Evolutionary conservation across 176 grass and related monocot genomes (phyloP).

Genomic region (Metroxylon sagu): DNA sequence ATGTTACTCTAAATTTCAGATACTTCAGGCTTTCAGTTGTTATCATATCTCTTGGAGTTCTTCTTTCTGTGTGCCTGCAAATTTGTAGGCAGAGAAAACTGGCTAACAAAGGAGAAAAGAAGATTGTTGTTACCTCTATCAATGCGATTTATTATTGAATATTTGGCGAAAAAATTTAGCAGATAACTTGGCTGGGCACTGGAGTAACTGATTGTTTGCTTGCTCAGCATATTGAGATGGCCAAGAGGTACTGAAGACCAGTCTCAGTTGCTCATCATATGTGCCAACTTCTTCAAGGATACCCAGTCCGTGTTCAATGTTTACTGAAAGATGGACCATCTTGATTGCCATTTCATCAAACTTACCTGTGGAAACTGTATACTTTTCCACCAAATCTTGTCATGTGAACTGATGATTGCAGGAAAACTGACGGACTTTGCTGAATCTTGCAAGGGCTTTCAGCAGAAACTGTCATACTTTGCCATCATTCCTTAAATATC

Average conservation of each 20-base stretch:
- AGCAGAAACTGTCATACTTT: no score
- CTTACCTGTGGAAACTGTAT: no score
- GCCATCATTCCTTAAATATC: no score
- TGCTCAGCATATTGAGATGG: slow-evolving; percentile 10
- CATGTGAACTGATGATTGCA: no score
- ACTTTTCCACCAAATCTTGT: no score
- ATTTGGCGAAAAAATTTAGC: slow-evolving; percentile 10
- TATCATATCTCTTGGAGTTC: slow-evolving; percentile 54
- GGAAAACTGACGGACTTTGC: no score
- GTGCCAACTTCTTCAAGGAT: no score
- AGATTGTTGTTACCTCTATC: slow-evolving; percentile 87
- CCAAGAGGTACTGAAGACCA: background rate
- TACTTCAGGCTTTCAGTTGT: slow-evolving; percentile 57
- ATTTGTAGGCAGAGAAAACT: slow-evolving; percentile 80
- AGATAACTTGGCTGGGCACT: background rate
- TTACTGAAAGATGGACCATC: no score
- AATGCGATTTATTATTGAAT: slow-evolving; percentile 52
- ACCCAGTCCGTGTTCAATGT: no score
- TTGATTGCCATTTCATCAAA: no score
- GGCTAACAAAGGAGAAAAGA: slow-evolving; percentile 70
- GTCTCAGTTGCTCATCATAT: no score
- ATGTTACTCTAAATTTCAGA: slow-evolving; percentile 42
- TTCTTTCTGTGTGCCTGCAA: slow-evolving; percentile 63
- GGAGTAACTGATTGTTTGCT: background rate
- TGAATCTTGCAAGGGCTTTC: no score